phyloP scores from a whole-genome alignment of 768 basidiomycete species.

The Paxillus ammoniavirescens region DNA sequence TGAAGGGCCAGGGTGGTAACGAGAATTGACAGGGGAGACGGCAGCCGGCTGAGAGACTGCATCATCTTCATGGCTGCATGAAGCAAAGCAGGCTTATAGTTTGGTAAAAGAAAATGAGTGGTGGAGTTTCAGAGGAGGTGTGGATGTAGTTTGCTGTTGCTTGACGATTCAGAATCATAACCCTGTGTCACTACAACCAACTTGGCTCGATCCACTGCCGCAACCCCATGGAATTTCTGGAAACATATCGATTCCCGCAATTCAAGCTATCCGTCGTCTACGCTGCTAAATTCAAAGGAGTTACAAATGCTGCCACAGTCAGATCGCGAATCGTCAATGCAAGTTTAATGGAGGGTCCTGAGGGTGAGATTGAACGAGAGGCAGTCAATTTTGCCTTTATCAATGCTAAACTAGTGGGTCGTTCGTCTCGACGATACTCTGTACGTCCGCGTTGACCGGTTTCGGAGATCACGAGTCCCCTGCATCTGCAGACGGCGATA shows the following conservation, averaged over 20 bases:
- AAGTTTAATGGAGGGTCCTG: conserved; percentile 52
- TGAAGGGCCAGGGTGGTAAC: conserved; percentile 30
- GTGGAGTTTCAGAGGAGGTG: too few species aligned
- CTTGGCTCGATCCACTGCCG: background rate
- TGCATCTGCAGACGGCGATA: conserved; percentile 83
- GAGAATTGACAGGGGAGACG: conserved; percentile 28
- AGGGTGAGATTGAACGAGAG: conserved; percentile 67
- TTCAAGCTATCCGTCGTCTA: conserved; percentile 48
- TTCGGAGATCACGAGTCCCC: conserved; percentile 68
- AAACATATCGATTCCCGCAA: conserved; percentile 54
- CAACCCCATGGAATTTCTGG: conserved; percentile 39
- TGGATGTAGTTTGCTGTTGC: background rate
- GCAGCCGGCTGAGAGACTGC: background rate
- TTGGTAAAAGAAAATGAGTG: background rate
- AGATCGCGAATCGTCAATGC: conserved; percentile 70
- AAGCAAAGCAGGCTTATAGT: background rate
- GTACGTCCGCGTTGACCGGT: conserved; percentile 4
- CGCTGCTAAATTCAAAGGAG: conserved; percentile 63
- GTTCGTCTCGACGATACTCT: conserved; percentile 10
- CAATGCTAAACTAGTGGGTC: conserved; percentile 75
- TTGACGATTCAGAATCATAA: background rate
- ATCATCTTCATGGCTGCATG: conserved; percentile 11
- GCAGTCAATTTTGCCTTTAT: conserved; percentile 91
- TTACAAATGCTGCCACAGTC: conserved; percentile 61
- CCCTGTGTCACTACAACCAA: too few species aligned